phyloP scores from a whole-genome alignment of 768 basidiomycete genomes.

The Strobilomyces confusus region DNA sequence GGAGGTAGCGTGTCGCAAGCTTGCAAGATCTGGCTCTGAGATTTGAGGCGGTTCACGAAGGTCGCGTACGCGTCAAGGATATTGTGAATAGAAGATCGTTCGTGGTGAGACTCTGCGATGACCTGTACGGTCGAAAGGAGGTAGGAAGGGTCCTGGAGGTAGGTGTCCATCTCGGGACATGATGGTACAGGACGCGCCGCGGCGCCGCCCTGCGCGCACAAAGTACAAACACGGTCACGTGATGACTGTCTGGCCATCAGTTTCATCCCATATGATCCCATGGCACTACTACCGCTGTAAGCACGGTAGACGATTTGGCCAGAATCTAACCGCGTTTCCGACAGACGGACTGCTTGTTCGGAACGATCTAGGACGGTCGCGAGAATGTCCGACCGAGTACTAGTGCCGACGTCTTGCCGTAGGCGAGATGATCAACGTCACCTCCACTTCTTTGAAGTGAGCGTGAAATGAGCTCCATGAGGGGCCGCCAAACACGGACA shows the following conservation, averaged over 20 bases:
- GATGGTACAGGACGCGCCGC: neutral
- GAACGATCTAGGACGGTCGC: neutral
- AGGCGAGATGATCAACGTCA: neutral
- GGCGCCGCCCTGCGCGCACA: neutral
- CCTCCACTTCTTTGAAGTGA: neutral
- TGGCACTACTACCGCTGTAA: neutral
- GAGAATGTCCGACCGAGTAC: neutral
- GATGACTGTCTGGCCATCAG: neutral
- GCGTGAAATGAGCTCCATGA: slow-evolving; percentile 4
- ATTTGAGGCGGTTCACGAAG: slow-evolving; percentile 43
- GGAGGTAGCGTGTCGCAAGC: slow-evolving; percentile 3
- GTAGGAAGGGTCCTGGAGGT: slow-evolving; percentile 16
- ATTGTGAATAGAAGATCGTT: slow-evolving; percentile 46
- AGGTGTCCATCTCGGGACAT: neutral
- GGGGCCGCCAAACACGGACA: slow-evolving; percentile 21
- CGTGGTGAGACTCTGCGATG: slow-evolving; percentile 43
- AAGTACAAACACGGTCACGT: neutral
- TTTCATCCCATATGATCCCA: no score
- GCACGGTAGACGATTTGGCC: neutral
- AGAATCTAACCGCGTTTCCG: neutral
- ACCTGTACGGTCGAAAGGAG: slow-evolving; percentile 45
- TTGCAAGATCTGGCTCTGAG: slow-evolving; percentile 8
- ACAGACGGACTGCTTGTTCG: neutral
- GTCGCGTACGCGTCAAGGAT: slow-evolving; percentile 59
- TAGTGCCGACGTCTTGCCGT: neutral